Evolutionary conservation across 305 asterid species (phyloP).

Genomic region (Fraxinus xanthoxyloides): DNA sequence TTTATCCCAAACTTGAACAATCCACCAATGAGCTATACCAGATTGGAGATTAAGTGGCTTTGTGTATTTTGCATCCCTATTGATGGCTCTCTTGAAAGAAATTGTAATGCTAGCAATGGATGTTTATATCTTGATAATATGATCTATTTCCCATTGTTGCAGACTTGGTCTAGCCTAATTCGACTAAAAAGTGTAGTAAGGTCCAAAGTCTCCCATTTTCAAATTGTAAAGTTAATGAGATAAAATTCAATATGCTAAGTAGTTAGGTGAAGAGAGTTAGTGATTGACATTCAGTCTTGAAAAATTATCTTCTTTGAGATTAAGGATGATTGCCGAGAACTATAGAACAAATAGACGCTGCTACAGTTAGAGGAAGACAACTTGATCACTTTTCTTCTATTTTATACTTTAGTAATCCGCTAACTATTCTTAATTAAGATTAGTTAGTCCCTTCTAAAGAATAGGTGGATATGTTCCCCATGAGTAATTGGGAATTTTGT

Average conservation of each 20-base stretch:
- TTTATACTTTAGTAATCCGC: background rate
- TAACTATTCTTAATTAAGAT: background rate
- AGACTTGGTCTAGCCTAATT: background rate
- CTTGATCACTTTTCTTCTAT: background rate
- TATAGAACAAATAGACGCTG: background rate
- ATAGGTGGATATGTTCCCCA: background rate
- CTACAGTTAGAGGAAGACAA: slow-evolving; percentile 7
- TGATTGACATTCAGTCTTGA: background rate
- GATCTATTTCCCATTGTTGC: background rate
- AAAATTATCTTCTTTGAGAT: background rate
- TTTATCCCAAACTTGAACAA: slow-evolving; percentile 15
- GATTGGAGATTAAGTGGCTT: background rate
- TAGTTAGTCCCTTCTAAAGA: background rate
- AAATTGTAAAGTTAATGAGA: background rate
- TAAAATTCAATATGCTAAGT: background rate
- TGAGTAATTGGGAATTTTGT: slow-evolving; percentile 7
- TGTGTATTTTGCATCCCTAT: background rate
- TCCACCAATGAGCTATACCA: background rate
- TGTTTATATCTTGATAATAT: background rate
- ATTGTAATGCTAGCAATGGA: background rate
- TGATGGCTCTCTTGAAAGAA: background rate
- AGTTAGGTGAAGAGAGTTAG: slow-evolving; percentile 11
- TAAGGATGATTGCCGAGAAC: background rate
- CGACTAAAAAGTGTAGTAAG: background rate
- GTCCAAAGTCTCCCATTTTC: background rate